Conservation (phyloP, 2,329 filamentous ascomycete genomes). For the Calonectria naviculata region DNA sequence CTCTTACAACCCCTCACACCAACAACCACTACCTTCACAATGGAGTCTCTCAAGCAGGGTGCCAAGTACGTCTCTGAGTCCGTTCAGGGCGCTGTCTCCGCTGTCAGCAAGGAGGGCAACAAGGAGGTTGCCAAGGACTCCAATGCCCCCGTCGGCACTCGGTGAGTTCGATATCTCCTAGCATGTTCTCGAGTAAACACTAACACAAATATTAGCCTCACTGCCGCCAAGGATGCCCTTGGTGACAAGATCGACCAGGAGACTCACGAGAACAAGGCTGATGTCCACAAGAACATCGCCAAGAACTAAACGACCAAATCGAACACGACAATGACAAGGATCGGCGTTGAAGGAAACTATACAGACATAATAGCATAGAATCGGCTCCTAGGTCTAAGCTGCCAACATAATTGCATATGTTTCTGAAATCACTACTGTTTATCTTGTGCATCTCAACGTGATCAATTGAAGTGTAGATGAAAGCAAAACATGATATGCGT, state of each 20-base stretch:
- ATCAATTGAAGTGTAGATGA: background rate
- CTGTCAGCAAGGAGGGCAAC: conserved; percentile 76
- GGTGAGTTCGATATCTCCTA: conserved; percentile 51
- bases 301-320: conserved; percentile 40
- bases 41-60: conserved; percentile 68
- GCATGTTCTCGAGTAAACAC: conserved; percentile 4
- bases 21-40: conserved; percentile 46
- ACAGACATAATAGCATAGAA: background rate
- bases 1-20: conserved; percentile 26
- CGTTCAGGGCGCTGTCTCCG: conserved; percentile 66
- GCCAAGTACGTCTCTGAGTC: conserved; percentile 77
- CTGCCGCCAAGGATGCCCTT: conserved; percentile 61
- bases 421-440: background rate
- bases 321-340: conserved; percentile 11
- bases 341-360: conserved; percentile 17
- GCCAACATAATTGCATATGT: background rate
- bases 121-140: conserved; percentile 75
- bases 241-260: conserved; percentile 59
- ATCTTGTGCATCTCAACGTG: background rate
- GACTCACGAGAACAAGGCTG: conserved; percentile 53
- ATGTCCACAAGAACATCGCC: conserved; percentile 53
- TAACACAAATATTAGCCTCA: conserved; percentile 49
- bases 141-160: conserved; percentile 63
- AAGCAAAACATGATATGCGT: background rate
- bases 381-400: background rate